phyloP scores from a whole-genome alignment of 1,284 basidiomycete genomes.

The Malassezia arunalokei region DNA sequence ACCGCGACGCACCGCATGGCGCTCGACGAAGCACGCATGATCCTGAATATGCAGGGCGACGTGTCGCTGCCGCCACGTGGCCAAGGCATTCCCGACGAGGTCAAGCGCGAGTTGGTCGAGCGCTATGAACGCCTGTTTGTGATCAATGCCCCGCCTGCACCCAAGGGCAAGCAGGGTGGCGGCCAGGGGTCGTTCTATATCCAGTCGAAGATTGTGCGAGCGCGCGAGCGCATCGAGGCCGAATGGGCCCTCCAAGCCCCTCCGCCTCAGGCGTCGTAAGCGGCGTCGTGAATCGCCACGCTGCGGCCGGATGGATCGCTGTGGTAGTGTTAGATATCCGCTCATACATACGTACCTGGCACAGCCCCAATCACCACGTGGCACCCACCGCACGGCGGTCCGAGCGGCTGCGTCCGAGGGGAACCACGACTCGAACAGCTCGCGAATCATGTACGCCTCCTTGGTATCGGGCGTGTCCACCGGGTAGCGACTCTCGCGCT shows the following conservation, averaged over 20 bases:
- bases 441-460: conserved; percentile 88
- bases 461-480: conserved; percentile 84
- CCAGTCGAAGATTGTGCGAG: conserved; percentile 89
- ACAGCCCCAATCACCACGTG: conserved; percentile 88
- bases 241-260: conserved; percentile 50
- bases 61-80: conserved; percentile 19
- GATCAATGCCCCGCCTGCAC: conserved; percentile 57
- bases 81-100: conserved; percentile 18
- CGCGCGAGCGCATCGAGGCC: conserved; percentile 83
- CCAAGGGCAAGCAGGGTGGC: conserved; percentile 40
- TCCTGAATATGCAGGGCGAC: conserved; percentile 74
- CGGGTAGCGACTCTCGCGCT: conserved; percentile 65
- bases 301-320: conserved; percentile 87
- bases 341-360: conserved; percentile 42
- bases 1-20: conserved; percentile 79
- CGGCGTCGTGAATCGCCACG: conserved; percentile 87
- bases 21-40: conserved; percentile 83
- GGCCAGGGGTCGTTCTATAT: conserved; percentile 55
- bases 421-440: conserved; percentile 69
- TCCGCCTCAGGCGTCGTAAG: conserved; percentile 52
- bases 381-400: conserved; percentile 60
- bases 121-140: conserved; percentile 83
- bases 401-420: conserved; percentile 70
- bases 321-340: neutral
- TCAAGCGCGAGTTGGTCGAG: conserved; percentile 45